Conservation (phyloP, 306 rosid species). For the Trifolium subterraneum region DNA sequence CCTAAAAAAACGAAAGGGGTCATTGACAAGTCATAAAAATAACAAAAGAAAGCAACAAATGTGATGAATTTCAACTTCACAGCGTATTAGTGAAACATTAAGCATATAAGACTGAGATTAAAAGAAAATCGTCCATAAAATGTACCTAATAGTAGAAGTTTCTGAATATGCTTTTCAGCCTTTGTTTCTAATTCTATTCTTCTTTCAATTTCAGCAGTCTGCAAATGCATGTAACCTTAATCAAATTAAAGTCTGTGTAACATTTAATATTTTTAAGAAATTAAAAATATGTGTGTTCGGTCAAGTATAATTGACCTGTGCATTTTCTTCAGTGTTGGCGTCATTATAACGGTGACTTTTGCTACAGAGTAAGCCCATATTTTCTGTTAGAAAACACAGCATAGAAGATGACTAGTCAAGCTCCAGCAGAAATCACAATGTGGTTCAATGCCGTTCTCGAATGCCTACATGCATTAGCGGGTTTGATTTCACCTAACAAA, state of each 20-base stretch:
- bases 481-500: slow-evolving; percentile 56
- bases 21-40: slow-evolving; percentile 5
- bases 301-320: slow-evolving; percentile 63
- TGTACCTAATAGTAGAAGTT: slow-evolving; percentile 91
- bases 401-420: slow-evolving; percentile 73
- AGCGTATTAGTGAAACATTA: background rate
- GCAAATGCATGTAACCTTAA: slow-evolving; percentile 48
- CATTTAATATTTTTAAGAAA: slow-evolving; percentile 18
- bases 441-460: slow-evolving; percentile 43
- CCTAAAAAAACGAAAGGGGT: slow-evolving; percentile 52
- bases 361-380: slow-evolving; percentile 96
- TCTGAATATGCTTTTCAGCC: slow-evolving; percentile 94
- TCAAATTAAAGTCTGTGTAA: slow-evolving; percentile 33
- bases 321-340: slow-evolving; percentile 78
- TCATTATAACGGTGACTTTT: slow-evolving; percentile 70
- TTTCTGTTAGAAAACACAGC: slow-evolving; percentile 71
- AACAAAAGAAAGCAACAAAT: slow-evolving; percentile 4
- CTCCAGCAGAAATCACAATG: slow-evolving; percentile 48
- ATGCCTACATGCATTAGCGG: slow-evolving; percentile 35
- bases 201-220: slow-evolving; percentile 93
- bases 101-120: slow-evolving; percentile 28
- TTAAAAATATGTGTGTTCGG: background rate
- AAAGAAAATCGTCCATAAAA: slow-evolving; percentile 24
- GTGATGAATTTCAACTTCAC: slow-evolving; percentile 22
- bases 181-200: slow-evolving; percentile 91